Conservation (phyloP, 2,329 filamentous ascomycete species). For the Neonectria hederae region DNA sequence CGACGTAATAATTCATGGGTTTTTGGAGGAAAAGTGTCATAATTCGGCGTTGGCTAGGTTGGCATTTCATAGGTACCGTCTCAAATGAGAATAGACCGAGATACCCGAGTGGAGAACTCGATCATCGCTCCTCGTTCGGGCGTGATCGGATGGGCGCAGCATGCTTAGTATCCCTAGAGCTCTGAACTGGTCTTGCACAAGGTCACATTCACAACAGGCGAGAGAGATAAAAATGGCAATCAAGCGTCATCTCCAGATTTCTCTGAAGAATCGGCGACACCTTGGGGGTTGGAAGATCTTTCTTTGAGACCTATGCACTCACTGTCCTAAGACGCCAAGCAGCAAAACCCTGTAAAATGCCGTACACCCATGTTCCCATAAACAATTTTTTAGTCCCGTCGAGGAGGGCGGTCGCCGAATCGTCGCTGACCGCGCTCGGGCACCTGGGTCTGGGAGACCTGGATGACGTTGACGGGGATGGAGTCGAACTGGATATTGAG, state of each 20-base stretch:
- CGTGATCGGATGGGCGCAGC: conserved; percentile 7
- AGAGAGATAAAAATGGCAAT: conserved; percentile 74
- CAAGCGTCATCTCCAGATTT: conserved; percentile 80
- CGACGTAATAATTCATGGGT: conserved; percentile 10
- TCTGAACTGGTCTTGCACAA: conserved; percentile 34
- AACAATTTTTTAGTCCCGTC: conserved; percentile 50
- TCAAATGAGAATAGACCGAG: conserved; percentile 16
- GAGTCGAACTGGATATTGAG: conserved; percentile 80
- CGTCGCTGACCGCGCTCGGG: conserved; percentile 81
- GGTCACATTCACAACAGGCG: conserved; percentile 44
- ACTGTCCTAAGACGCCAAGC: conserved; percentile 68
- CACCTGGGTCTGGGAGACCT: conserved; percentile 87
- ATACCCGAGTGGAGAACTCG: conserved; percentile 28
- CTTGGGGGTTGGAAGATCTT: conserved; percentile 72
- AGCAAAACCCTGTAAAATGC: conserved; percentile 56
- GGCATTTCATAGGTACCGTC: neutral
- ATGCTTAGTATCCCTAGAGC: conserved; percentile 20
- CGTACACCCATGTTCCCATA: conserved; percentile 53
- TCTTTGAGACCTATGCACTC: conserved; percentile 68
- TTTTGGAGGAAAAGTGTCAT: conserved; percentile 6
- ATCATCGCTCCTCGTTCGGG: neutral
- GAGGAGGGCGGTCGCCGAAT: conserved; percentile 71
- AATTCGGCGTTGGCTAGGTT: conserved; percentile 27
- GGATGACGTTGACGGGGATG: conserved; percentile 95
- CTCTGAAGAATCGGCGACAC: conserved; percentile 86